Evolutionary conservation across 495 filamentous ascomycete genomes (phyloP).

Genomic region (Glutinoglossum americanum): DNA sequence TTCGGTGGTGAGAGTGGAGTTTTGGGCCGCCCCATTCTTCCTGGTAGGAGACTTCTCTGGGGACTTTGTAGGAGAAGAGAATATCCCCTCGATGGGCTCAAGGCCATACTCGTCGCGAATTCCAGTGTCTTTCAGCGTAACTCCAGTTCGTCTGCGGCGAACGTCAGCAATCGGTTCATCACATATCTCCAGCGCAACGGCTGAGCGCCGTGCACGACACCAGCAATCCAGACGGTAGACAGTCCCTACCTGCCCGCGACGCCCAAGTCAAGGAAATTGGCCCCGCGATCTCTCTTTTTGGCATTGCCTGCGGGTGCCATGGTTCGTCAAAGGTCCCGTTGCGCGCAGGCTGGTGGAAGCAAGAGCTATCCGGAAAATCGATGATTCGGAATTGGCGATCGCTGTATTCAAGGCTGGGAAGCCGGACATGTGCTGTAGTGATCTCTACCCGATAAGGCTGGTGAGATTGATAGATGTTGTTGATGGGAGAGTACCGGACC

Average conservation of each 20-base stretch:
- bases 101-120: slow-evolving; percentile 80
- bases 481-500: background rate
- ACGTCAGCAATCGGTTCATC: background rate
- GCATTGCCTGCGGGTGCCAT: slow-evolving; percentile 25
- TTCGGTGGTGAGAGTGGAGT: slow-evolving; percentile 16
- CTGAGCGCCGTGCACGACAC: background rate
- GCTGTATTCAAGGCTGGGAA: background rate
- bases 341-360: background rate
- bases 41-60: slow-evolving; percentile 19
- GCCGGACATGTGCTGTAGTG: background rate
- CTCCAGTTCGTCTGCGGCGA: slow-evolving; percentile 48
- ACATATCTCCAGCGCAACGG: background rate
- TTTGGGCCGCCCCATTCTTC: slow-evolving; percentile 5
- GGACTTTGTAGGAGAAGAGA: slow-evolving; percentile 63
- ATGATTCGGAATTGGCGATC: background rate
- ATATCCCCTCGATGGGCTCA: slow-evolving; percentile 64
- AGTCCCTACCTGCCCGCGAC: slow-evolving; percentile 36
- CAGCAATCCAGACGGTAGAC: background rate
- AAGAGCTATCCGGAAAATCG: background rate
- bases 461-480: background rate
- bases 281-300: slow-evolving; percentile 28
- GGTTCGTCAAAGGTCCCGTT: background rate
- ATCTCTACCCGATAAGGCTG: background rate
- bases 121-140: slow-evolving; percentile 57
- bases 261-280: slow-evolving; percentile 41